A percentile compares a stretch with the other conserved stretches of the same genome.
Conservation (phyloP, 2,329 filamentous ascomycete genomes). For the Colletotrichum sp. region DNA sequence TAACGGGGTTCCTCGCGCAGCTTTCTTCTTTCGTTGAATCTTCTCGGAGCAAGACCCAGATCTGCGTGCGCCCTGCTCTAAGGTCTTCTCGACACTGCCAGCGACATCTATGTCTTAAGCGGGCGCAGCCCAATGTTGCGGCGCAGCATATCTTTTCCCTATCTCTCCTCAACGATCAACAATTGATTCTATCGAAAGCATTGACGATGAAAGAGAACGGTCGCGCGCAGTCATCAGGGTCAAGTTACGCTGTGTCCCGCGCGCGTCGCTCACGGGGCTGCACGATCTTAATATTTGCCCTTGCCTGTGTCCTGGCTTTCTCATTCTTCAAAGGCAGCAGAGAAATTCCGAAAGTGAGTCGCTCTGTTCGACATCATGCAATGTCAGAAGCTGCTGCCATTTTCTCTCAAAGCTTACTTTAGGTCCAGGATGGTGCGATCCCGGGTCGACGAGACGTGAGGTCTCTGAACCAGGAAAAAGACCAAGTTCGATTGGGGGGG, state of each 20-base stretch:
- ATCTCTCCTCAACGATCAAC: fast-evolving
- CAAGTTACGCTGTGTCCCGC: neutral
- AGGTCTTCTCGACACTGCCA: neutral
- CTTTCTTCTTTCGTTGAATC: neutral
- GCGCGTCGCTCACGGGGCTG: neutral
- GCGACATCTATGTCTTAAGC: neutral
- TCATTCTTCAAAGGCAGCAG: neutral
- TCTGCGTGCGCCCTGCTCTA: neutral
- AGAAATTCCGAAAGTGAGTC: neutral
- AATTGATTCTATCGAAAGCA: neutral
- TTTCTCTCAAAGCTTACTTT: neutral
- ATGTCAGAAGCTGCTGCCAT: neutral
- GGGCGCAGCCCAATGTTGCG: neutral
- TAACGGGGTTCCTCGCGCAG: neutral
- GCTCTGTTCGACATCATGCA: neutral
- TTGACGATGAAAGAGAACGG: neutral
- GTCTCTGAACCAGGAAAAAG: neutral
- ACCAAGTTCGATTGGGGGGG: neutral
- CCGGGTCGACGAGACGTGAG: neutral
- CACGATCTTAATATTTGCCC: neutral
- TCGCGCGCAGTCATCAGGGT: neutral
- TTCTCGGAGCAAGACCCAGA: neutral
- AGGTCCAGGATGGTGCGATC: neutral
- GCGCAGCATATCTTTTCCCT: neutral
- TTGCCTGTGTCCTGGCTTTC: neutral